Conservation (phyloP, 768 basidiomycete species). For the Boletellus ananiceps region DNA sequence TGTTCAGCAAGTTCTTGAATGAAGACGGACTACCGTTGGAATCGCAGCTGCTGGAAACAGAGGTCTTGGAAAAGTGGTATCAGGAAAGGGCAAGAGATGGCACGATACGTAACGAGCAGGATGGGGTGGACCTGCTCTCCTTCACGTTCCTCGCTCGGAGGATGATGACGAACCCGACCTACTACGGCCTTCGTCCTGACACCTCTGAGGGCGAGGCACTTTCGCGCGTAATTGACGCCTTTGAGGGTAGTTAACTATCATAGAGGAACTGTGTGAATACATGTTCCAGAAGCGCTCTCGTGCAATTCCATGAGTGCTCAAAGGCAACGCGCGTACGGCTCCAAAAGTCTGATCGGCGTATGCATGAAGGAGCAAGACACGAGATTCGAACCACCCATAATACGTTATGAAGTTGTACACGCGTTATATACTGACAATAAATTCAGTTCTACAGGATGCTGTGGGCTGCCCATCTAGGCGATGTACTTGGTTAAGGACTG, state of each 20-base stretch:
- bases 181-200: slow-evolving; percentile 58
- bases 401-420: not conserved
- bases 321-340: too few relatives aligned
- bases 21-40: slow-evolving; percentile 84
- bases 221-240: slow-evolving; percentile 64
- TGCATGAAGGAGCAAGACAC: too few relatives aligned
- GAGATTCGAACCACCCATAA: too few relatives aligned
- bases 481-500: slow-evolving; percentile 68
- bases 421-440: not conserved
- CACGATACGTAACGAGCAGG: slow-evolving; percentile 50
- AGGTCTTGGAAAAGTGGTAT: slow-evolving; percentile 47
- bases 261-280: not conserved
- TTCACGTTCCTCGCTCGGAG: slow-evolving; percentile 78
- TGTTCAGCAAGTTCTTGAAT: slow-evolving; percentile 76
- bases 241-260: slow-evolving; percentile 20
- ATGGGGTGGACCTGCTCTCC: slow-evolving; percentile 69
- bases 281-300: not conserved
- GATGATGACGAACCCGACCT: slow-evolving; percentile 74
- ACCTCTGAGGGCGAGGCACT: slow-evolving; percentile 48
- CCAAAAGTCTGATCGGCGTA: too few relatives aligned
- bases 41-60: slow-evolving; percentile 60
- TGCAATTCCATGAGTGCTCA: not conserved
- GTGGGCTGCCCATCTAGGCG: slow-evolving; percentile 7
- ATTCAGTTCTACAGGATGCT: not conserved
- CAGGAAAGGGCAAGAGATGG: slow-evolving; percentile 34